Evolutionary conservation across 225 moss, liverwort and hornwort species (phyloP).

Genomic region (Bryum argenteum): DNA sequence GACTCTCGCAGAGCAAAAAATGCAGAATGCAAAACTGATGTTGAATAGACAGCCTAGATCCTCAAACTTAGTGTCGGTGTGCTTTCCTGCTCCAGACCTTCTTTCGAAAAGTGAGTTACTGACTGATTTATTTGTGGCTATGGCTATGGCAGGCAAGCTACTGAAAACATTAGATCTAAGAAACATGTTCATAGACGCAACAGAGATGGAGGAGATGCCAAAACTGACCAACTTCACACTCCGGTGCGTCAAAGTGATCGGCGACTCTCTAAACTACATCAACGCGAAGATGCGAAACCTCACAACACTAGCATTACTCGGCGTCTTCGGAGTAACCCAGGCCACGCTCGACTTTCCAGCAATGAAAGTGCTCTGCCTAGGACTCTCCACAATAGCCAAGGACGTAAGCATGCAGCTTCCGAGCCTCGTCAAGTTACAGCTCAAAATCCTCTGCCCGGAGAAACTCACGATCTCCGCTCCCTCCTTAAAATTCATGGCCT

Average conservation of each 20-base stretch:
- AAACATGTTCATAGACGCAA: slow-evolving; percentile 58
- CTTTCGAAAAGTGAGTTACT: background rate
- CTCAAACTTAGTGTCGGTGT: too few relatives aligned
- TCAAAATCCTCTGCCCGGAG: slow-evolving; percentile 61
- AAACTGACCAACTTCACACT: slow-evolving; percentile 47
- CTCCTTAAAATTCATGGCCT: slow-evolving; percentile 45
- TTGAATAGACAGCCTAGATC: too few relatives aligned
- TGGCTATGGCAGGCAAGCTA: slow-evolving; percentile 38
- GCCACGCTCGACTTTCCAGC: slow-evolving; percentile 34
- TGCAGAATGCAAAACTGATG: too few relatives aligned
- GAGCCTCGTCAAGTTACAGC: slow-evolving; percentile 53
- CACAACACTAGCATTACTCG: slow-evolving; percentile 43
- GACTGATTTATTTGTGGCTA: slow-evolving; percentile 8
- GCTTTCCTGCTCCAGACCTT: too few relatives aligned
- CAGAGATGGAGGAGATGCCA: slow-evolving; percentile 46
- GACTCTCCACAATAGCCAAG: slow-evolving; percentile 52
- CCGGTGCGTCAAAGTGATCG: slow-evolving; percentile 52
- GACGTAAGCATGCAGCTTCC: slow-evolving; percentile 44
- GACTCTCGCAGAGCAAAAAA: too few relatives aligned
- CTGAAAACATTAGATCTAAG: slow-evolving; percentile 57
- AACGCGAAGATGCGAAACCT: slow-evolving; percentile 46
- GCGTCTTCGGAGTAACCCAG: slow-evolving; percentile 44
- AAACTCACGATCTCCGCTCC: slow-evolving; percentile 25
- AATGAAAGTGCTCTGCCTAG: slow-evolving; percentile 51
- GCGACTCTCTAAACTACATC: slow-evolving; percentile 35